Base-by-base conservation (phyloP, 768 basidiomycete genomes). In the Boletus subcaerulescens region DNA sequence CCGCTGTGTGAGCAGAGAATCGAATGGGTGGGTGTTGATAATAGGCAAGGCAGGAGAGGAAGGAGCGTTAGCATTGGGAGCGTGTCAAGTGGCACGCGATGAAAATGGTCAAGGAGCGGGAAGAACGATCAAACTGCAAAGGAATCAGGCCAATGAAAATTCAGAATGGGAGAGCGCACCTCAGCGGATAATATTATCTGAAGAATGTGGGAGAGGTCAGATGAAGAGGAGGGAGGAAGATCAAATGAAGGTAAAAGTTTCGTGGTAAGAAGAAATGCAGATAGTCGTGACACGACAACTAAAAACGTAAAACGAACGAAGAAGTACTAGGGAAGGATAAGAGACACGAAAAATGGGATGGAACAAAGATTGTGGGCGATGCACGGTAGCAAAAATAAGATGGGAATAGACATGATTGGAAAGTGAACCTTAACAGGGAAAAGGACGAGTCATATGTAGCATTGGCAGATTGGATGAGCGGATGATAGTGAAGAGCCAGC, bases 131-230 rank as follows among this genome's bases (percentile, higher is more conserved):
- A 39, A 46, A 49, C 63, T 65, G 6, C 20, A 20, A 1, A 31
- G 12, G 1, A 22, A 52, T 52, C 48, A 38, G 29, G 20, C 43
- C 20, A 12, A 45, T 13, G 3, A 51, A 11, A 5, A 11, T 13
- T 39, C 12, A 7, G 35, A 45, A 12, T n/a, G n/a, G 14, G 17
- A 20, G 33, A 33, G 6, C 50, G 29, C 57, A 68, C 66, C 60
- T 65, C 42, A 1, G 48, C 9, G 31, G 52, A 60, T 52, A 58
- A 48, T 38, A 41, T 39, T 55, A 55, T 32, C 39, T 26, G 42
- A 67, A 8, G 64, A 56, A 13, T 29, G 58, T 55, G 42, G n/a
- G 20, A 22, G 29, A 26, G 1, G 29, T 36, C 17, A 43, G 31
- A 24, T 32, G 22, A 48, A n/a, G 24, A 33, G 22, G 29, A 18